Evolutionary conservation across 805 yeast species (phyloP).

Genomic region (Metschnikowia reukaufii): DNA sequence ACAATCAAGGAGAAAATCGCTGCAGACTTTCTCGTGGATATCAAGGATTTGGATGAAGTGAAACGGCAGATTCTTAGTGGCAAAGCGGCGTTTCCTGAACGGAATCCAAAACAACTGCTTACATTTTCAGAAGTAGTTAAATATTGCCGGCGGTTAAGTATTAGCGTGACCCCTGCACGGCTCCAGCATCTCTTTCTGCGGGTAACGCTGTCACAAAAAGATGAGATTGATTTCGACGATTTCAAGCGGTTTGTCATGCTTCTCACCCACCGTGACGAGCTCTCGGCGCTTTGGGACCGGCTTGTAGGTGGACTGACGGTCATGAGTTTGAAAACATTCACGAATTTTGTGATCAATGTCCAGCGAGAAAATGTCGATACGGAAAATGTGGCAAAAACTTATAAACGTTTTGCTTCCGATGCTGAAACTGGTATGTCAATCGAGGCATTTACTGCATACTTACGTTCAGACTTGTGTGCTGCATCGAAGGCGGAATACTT

Average conservation of each 20-base stretch:
- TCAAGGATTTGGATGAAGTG: slow-evolving; percentile 35
- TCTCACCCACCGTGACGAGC: slow-evolving; percentile 65
- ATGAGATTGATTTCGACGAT: slow-evolving; percentile 61
- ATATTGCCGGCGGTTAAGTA: slow-evolving; percentile 66
- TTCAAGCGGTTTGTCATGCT: slow-evolving; percentile 73
- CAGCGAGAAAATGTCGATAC: slow-evolving; percentile 48
- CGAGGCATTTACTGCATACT: slow-evolving; percentile 6
- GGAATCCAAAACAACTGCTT: slow-evolving; percentile 33
- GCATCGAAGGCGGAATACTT: slow-evolving; percentile 11
- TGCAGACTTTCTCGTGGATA: slow-evolving; percentile 49
- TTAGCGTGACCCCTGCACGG: slow-evolving; percentile 60
- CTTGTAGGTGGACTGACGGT: slow-evolving; percentile 22
- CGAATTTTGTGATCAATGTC: slow-evolving; percentile 41
- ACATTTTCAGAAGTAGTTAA: slow-evolving; percentile 67
- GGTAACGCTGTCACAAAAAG: slow-evolving; percentile 30
- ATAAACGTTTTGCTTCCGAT: slow-evolving; percentile 24
- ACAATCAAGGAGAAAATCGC: slow-evolving; percentile 59
- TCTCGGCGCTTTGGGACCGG: slow-evolving; percentile 48
- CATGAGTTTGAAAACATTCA: slow-evolving; percentile 27
- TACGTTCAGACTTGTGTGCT: slow-evolving; percentile 13
- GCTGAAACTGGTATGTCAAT: slow-evolving; percentile 2
- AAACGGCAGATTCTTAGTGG: slow-evolving; percentile 28
- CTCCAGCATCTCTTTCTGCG: slow-evolving; percentile 51
- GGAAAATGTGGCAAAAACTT: slow-evolving; percentile 28
- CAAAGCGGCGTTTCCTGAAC: slow-evolving; percentile 20